Conservation (phyloP, 2,329 filamentous ascomycete genomes). For the Aspergillus felis region DNA sequence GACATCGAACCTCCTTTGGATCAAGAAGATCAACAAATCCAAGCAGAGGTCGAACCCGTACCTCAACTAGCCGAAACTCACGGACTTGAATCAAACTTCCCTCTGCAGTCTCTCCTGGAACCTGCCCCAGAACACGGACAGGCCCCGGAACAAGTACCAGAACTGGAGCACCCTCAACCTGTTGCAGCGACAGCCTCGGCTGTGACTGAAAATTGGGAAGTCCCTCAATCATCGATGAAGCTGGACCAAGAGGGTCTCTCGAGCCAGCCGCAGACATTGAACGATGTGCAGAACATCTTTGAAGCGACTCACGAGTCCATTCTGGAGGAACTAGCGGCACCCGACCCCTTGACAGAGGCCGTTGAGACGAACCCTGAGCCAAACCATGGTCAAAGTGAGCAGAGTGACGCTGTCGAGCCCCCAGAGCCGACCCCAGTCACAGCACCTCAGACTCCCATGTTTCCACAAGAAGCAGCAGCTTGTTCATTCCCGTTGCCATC, state of each 20-base stretch:
- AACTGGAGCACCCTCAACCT: constrained; percentile 17
- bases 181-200: constrained; percentile 12
- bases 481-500: constrained; percentile 25
- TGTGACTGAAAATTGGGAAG: constrained; percentile 9
- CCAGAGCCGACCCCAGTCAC: constrained; percentile 18
- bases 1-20: constrained; percentile 17
- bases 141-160: constrained; percentile 2
- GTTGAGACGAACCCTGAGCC: constrained; percentile 8
- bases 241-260: constrained; percentile 10
- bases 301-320: constrained; percentile 12
- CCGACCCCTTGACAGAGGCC: constrained; percentile 8
- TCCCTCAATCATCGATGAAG: constrained; percentile 8
- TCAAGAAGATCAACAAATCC: constrained; percentile 14
- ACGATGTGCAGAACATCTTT: constrained; percentile 14
- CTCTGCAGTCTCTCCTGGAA: background rate
- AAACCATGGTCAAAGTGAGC: constrained; percentile 4
- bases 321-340: constrained; percentile 8
- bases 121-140: background rate
- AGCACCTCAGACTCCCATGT: constrained; percentile 20
- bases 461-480: constrained; percentile 18
- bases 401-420: constrained; percentile 8
- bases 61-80: background rate
- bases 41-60: background rate
- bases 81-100: background rate
- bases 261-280: constrained; percentile 16